Base-by-base conservation (phyloP, 148 eudicot genomes). In the Camellia granthamiana region DNA sequence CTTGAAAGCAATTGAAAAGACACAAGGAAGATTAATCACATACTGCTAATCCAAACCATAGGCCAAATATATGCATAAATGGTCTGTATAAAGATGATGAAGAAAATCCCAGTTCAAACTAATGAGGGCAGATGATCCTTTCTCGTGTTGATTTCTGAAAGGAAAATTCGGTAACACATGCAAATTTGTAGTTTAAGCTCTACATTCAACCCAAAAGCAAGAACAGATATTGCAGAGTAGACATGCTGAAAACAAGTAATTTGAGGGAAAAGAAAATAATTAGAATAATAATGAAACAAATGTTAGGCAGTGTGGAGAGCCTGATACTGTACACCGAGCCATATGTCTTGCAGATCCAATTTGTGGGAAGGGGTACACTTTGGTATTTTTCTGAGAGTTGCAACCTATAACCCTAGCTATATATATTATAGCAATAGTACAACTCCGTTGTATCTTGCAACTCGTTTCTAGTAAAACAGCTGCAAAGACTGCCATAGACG, bases 11-110 rank as follows among this genome's bases (percentile, higher is more conserved):
- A 38, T 13, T 15, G 64, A 12, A 55, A 60, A 68, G 38, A 14
- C 4, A 70, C 19, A 2, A 16, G 1, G 2, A 2, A 12, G 4
- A 55, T 41, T 3, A 74, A 15, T 55, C 21, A 55, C 56, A 47
- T 47, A 47, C 16, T 71, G 19, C 75, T 49, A n/a, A 72, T 51
- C 58, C 58, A 72, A 49, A n/a, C 75, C 56, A 72, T n/a, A 72
- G 38, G 75, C 59, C 56, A 72, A 47, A 21, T 41, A n/a, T 72
- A 18, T 49, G 18, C 59, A 72, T 3, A 19, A 71, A 71, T 52
- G 6, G 19, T 47, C 30, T 72, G 18, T 7, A 72, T 5, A 51
- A 72, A 7, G 42, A 16, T 1, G 19, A 52, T 12, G 52, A 19
- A 72, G 4, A 72, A 51, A 72, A 72, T 3, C 2, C 1, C 30